Percentiles rank a stretch among this genome's conserved stretches.
Evolutionary conservation across 108 stramenopile species (phyloP).

Genomic region (Stephanodiscus triporus): DNA sequence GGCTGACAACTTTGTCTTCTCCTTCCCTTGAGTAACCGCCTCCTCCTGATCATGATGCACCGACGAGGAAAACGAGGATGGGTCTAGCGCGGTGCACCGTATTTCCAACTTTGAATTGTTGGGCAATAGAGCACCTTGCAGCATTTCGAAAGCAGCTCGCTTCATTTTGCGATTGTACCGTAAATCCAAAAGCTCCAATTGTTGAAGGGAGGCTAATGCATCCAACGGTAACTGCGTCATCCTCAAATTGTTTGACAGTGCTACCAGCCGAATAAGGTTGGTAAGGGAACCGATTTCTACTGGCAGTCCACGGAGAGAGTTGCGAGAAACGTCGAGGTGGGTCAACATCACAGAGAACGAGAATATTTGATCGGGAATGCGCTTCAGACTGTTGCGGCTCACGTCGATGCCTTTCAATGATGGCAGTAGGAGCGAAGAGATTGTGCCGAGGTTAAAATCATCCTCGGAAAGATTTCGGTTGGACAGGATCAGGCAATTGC

Average conservation of each 20-base stretch:
- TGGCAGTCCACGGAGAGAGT: conserved; percentile 44
- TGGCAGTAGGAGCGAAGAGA: conserved; percentile 11
- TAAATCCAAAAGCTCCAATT: conserved; percentile 50
- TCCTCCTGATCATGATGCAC: not conserved
- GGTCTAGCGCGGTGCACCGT: conserved; percentile 22
- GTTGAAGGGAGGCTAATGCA: conserved; percentile 39
- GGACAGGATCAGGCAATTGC: conserved; percentile 7
- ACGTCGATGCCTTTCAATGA: conserved; percentile 36
- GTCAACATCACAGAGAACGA: conserved; percentile 18
- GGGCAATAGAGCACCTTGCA: conserved; percentile 25
- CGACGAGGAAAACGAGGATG: not conserved
- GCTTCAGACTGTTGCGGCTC: conserved; percentile 47
- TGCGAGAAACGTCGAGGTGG: conserved; percentile 53
- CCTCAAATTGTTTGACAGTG: conserved; percentile 54
- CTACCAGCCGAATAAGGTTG: conserved; percentile 41
- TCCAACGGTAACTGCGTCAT: conserved; percentile 37
- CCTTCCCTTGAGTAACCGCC: not conserved
- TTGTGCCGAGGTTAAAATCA: conserved; percentile 13
- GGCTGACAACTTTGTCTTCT: conserved; percentile 36
- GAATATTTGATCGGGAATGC: conserved; percentile 39
- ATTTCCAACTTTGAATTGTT: conserved; percentile 27
- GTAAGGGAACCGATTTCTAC: conserved; percentile 33
- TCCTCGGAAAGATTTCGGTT: conserved; percentile 19
- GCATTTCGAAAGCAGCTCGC: conserved; percentile 27
- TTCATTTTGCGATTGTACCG: conserved; percentile 62